A percentile compares a stretch with the other conserved stretches of the same genome.
phyloP scores from a whole-genome alignment of 306 rosid species.

The Comarum palustre region DNA sequence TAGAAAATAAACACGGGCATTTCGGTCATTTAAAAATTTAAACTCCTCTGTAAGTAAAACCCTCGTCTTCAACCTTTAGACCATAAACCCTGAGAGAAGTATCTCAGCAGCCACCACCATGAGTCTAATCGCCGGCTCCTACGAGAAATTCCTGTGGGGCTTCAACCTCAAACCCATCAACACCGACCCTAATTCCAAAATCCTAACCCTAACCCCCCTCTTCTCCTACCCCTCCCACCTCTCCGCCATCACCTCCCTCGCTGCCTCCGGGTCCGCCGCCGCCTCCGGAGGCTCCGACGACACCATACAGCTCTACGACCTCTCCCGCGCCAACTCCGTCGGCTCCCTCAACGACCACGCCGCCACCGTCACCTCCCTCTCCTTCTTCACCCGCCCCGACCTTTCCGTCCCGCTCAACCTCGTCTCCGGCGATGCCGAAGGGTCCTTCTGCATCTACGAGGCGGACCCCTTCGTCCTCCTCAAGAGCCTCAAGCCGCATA shows the following conservation, averaged over 20 bases:
- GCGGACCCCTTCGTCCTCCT: slow-evolving; percentile 87
- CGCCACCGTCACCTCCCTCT: slow-evolving; percentile 67
- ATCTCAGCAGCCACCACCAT: slow-evolving; percentile 25
- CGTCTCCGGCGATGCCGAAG: slow-evolving; percentile 76
- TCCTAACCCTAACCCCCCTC: slow-evolving; percentile 52
- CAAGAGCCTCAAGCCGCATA: slow-evolving; percentile 54
- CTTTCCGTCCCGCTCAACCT: slow-evolving; percentile 82
- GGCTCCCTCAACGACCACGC: slow-evolving; percentile 80
- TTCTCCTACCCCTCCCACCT: slow-evolving; percentile 89
- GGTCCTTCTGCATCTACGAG: slow-evolving; percentile 62
- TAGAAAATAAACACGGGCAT: neutral
- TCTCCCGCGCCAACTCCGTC: slow-evolving; percentile 61
- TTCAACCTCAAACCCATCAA: slow-evolving; percentile 53
- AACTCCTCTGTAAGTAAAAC: neutral
- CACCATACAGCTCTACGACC: slow-evolving; percentile 80
- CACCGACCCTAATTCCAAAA: slow-evolving; percentile 18
- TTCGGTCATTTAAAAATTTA: neutral
- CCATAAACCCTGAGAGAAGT: neutral
- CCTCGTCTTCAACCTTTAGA: neutral
- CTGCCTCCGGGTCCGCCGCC: slow-evolving; percentile 60
- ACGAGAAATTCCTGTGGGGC: slow-evolving; percentile 87
- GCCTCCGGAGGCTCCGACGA: slow-evolving; percentile 94
- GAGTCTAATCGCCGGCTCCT: slow-evolving; percentile 83
- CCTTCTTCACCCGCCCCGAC: slow-evolving; percentile 63
- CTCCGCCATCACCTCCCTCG: slow-evolving; percentile 65